These are phyloP conservation scores for Pezicula neosporulosa DNA, from an alignment of 2,329 filamentous ascomycete species.

Conservation along the genomic window DNA sequence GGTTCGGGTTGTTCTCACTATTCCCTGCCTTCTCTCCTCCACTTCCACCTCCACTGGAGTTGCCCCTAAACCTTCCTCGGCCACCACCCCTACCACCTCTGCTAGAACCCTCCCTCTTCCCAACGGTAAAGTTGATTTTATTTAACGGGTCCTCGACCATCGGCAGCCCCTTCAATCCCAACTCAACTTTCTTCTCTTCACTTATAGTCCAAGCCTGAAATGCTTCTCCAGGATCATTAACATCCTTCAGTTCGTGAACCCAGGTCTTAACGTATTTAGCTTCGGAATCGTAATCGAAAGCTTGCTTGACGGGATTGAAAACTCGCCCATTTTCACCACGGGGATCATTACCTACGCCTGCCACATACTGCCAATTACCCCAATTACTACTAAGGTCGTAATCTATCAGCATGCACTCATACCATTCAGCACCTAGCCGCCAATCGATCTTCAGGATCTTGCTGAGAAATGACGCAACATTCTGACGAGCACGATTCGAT, in stretches of 20 bases:
- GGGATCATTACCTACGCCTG: constrained; percentile 78
- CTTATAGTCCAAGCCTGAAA: constrained; percentile 68
- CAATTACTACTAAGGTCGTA: constrained; percentile 76
- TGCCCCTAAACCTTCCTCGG: neutral
- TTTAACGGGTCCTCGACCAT: constrained; percentile 68
- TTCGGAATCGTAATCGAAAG: constrained; percentile 69
- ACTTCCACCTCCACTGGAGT: neutral
- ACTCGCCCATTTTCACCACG: constrained; percentile 58
- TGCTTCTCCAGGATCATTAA: constrained; percentile 46
- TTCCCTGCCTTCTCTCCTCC: neutral
- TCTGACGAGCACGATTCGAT: constrained; percentile 72
- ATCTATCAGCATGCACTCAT: constrained; percentile 70
- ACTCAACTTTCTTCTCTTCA: constrained; percentile 50
- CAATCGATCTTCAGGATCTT: constrained; percentile 76
- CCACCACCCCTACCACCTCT: constrained; percentile 2
- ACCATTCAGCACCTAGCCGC: constrained; percentile 80
- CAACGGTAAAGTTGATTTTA: constrained; percentile 60
- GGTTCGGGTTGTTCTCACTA: neutral
- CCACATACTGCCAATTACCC: constrained; percentile 81
- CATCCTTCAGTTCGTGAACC: constrained; percentile 61
- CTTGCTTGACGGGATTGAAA: constrained; percentile 81
- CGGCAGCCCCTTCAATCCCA: constrained; percentile 53
- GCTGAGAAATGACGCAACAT: constrained; percentile 70
- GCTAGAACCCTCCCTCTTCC: constrained; percentile 7
- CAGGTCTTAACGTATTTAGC: constrained; percentile 70